These are phyloP conservation scores for Dentipellis fragilis DNA, from an alignment of 768 basidiomycete genomes.

Conservation along the genomic window DNA sequence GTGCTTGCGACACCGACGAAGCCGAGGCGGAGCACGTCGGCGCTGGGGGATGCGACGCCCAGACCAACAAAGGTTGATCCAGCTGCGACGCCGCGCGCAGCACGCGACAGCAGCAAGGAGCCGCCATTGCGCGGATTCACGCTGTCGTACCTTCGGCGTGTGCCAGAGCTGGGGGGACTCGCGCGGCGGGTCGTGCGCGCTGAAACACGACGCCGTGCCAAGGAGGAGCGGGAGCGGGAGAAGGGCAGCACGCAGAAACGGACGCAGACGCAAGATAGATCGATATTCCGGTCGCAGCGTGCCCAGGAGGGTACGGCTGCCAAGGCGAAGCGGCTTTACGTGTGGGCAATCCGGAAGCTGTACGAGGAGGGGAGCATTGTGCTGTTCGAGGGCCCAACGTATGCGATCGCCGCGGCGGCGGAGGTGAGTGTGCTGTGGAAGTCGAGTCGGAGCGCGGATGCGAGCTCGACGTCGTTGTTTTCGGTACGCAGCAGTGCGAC, in stretches of 20 bases:
- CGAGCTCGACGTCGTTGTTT: neutral
- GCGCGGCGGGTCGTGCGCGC: slow-evolving; percentile 56
- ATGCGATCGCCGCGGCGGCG: slow-evolving; percentile 17
- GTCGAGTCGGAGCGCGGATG: slow-evolving; percentile 16
- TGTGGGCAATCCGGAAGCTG: slow-evolving; percentile 52
- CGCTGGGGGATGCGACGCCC: too few species aligned
- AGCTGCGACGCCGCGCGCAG: too few species aligned
- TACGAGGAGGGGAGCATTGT: slow-evolving; percentile 67
- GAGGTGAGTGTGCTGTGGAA: slow-evolving; percentile 37
- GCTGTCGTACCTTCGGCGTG: slow-evolving; percentile 65
- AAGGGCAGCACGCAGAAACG: slow-evolving; percentile 19
- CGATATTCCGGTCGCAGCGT: neutral
- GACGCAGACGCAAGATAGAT: slow-evolving; percentile 4
- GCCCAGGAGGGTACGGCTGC: slow-evolving; percentile 2
- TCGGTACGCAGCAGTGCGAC: slow-evolving; percentile 15
- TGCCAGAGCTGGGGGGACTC: slow-evolving; percentile 59
- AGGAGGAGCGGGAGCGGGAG: slow-evolving; percentile 35
- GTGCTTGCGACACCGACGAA: slow-evolving; percentile 29
- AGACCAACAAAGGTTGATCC: too few species aligned
- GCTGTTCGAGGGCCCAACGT: slow-evolving; percentile 58
- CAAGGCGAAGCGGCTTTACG: slow-evolving; percentile 63
- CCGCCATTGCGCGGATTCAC: slow-evolving; percentile 31
- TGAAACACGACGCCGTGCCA: slow-evolving; percentile 43
- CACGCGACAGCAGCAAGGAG: too few species aligned
- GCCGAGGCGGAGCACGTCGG: neutral